Base-by-base conservation (phyloP, 1,284 basidiomycete genomes). In the Marasmius fiardii region DNA sequence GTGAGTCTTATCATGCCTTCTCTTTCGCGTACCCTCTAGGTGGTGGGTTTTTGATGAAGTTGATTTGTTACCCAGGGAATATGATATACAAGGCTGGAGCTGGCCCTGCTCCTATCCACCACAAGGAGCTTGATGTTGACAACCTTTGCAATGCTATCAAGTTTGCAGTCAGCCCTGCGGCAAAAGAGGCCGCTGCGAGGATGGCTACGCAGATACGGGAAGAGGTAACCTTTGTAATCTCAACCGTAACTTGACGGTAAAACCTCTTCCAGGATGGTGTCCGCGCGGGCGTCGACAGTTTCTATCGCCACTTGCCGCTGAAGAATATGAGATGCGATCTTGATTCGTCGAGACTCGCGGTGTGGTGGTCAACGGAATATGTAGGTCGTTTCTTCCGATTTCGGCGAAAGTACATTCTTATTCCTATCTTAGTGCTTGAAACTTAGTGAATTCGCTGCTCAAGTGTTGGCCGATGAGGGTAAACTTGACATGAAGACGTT, bases 21-120 rank as follows among this genome's bases (percentile, higher is more conserved):
- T 35, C 35, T 58, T 44, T 5, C 23, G 20, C 33, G 28, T 31
- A 31, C 28, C 10, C 4, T 10, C 28, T 31, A 31, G 28, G 4
- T 31, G 33, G 31, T 54, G n/a, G 33, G 26, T n/a, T 43, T 52
- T 52, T 45, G 39, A 18, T 10, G 20, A 43, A 20, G 2, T n/a
- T 20, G 26, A 11, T 24, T 14, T 11, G 45, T 20, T 18, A 39
- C 43, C 14, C 52, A 77, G 73, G 75, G 16, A 65, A 64, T 45
- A 86, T 86, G 79, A 82, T 88, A n/a, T 71, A 82, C 52, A 74
- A 74, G 56, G 78, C 85, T 16, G 84, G 83, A 8, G 85, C 85
- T 1, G 87, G 87, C 4, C 83, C 85, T 0, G 68, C 72, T 34
- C 83, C 83, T 3, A 83, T 85, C 51, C 80, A 78, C 5, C 78